A percentile compares a stretch with the other conserved stretches of the same genome.
Evolutionary conservation across 345 rosid genomes (phyloP).

Genomic region (Pugionium cornutum): DNA sequence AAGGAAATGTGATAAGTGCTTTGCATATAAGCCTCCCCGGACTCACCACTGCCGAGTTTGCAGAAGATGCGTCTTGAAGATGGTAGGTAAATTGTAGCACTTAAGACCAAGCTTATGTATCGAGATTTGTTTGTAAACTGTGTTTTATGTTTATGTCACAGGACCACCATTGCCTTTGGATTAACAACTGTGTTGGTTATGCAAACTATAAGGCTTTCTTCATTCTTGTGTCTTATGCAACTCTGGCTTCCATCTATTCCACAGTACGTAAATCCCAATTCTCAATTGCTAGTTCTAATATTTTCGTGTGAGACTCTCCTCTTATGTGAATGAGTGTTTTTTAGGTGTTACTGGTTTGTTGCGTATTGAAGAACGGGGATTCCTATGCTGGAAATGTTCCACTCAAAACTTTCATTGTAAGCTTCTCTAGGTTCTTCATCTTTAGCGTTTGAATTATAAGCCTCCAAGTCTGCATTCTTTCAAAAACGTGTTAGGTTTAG

Average conservation of each 20-base stretch:
- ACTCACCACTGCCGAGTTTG: slow-evolving; percentile 94
- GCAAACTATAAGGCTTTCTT: slow-evolving; percentile 89
- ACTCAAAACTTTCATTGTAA: slow-evolving; percentile 56
- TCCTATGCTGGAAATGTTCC: slow-evolving; percentile 43
- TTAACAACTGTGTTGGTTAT: slow-evolving; percentile 89
- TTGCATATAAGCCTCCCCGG: slow-evolving; percentile 73
- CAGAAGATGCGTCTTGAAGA: slow-evolving; percentile 83
- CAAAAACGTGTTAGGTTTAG: background rate
- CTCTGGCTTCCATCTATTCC: slow-evolving; percentile 69
- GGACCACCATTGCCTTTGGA: slow-evolving; percentile 98
- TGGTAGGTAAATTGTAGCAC: slow-evolving; percentile 54
- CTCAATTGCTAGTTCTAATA: too few species aligned
- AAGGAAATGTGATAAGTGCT: slow-evolving; percentile 78
- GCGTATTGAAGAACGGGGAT: slow-evolving; percentile 47
- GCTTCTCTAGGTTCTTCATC: slow-evolving; percentile 31
- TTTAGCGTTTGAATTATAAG: slow-evolving; percentile 1
- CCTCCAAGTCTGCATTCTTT: slow-evolving; percentile 11
- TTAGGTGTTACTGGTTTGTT: slow-evolving; percentile 53
- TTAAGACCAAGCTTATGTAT: too few species aligned
- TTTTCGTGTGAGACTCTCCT: slow-evolving; percentile 7
- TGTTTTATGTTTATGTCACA: slow-evolving; percentile 29
- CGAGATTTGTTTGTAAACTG: slow-evolving; percentile 23
- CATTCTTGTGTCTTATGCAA: slow-evolving; percentile 59
- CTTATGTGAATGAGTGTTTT: slow-evolving; percentile 18
- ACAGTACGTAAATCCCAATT: slow-evolving; percentile 44